These are phyloP conservation scores for Melocanna baccifera DNA, from an alignment of 176 grass and related monocot genomes.

Conservation along the genomic window DNA sequence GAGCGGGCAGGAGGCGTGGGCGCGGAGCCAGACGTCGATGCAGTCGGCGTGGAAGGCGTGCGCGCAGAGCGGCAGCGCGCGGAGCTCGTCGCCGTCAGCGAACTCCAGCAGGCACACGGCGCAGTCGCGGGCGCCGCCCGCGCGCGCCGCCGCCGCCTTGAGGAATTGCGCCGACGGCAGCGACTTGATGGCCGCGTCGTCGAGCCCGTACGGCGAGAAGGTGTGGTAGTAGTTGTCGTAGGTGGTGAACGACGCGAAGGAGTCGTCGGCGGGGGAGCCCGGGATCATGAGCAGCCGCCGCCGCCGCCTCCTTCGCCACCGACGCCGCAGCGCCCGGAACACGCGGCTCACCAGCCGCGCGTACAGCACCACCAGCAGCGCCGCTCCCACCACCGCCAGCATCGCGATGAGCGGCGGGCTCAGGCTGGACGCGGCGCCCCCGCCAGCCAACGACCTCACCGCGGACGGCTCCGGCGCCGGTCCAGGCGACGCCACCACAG, in stretches of 20 bases:
- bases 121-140: constrained; percentile 57
- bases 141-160: constrained; percentile 28
- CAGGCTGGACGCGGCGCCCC: constrained; percentile 19
- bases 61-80: constrained; percentile 70
- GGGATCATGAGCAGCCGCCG: constrained; percentile 43
- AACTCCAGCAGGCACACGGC: constrained; percentile 94
- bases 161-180: constrained; percentile 68
- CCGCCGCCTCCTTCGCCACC: constrained; percentile 29
- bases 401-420: constrained; percentile 97
- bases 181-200: constrained; percentile 79
- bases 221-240: constrained; percentile 60
- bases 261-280: constrained; percentile 27
- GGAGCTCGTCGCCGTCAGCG: constrained; percentile 74
- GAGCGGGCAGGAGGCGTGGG: constrained; percentile 80
- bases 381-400: constrained; percentile 85
- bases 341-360: constrained; percentile 60
- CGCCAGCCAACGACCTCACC: neutral
- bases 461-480: neutral
- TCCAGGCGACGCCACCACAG: neutral
- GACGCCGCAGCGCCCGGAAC: constrained; percentile 38
- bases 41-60: constrained; percentile 96
- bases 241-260: constrained; percentile 40
- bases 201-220: constrained; percentile 71
- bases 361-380: constrained; percentile 92
- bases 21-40: constrained; percentile 91